Evolutionary conservation across 1,284 basidiomycete genomes (phyloP), one percentile per base, ranked within the genome.

Genomic region (Cutaneotrichosporon sp.): DNA sequence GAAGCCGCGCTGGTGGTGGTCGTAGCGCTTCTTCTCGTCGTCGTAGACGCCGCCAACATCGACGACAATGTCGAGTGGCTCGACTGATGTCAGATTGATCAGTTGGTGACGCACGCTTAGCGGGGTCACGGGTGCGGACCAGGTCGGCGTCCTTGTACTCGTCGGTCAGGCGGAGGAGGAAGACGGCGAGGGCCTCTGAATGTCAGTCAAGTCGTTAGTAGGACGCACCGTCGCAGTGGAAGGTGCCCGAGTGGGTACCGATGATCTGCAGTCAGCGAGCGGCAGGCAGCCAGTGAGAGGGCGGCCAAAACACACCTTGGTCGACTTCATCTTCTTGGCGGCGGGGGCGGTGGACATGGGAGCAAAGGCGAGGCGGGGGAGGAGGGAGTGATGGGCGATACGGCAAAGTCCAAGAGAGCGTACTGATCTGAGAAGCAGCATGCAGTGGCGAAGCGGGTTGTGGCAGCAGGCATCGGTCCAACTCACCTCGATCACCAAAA

Each of bases 1-100:
- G 79, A 99, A 99, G 0, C 90, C 94, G 53, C 95, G 87, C 79
- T 99, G 97, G 75, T 99, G 95, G 76, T 99, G 95, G 79, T 99
- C 95, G 80, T 93, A 99, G 38, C 90, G 85, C 64, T 89, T 85
- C 62, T 83, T 86, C 55, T 81, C 82, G 69, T 89, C 86, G 63
- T 95, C 91, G 78, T 99, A 99, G 20, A 91, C 85, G 10, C 91
- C 95, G 18, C 97, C 95, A 59, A 99, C 95, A 76, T 99, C 95
- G 38, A 99, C 93, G n/a, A 99, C 92, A 74, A 99, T 94, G 72
- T 94, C 89, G 72, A 93, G 94, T 4, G 86, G 84, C 66, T 89
- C 88, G 58, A 99, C 78, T 80, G 64, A 2, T 10, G 36, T 33
- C 25, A 59, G 27, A 25, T n/a, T 0, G 29, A 22, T 36, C 42